Evolutionary conservation across 1,284 basidiomycete genomes (phyloP), one percentile per base, ranked within the genome.

Genomic region (Irpex sp.): DNA sequence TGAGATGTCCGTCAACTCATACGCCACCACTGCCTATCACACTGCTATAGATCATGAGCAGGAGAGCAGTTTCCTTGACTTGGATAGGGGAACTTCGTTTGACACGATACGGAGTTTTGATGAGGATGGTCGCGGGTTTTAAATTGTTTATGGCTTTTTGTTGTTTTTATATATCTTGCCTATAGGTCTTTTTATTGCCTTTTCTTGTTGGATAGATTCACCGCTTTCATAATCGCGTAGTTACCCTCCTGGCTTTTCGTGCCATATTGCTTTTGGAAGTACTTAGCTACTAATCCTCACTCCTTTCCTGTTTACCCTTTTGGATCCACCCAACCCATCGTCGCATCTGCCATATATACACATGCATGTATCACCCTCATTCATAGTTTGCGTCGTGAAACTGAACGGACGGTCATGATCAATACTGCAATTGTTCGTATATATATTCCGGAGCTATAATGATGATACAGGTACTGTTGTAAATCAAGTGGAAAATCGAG

Each of bases 11-110:
- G 55, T 33, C 58, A 26, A 49, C 62, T 37, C 68, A 69, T 36
- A 57, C 65, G 39, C 39, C 59, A 35, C 63, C 63, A 15, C 53
- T 50, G 61, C 61, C 43, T 68, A 69, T 33, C 70, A 68, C 17
- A 63, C 64, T 43, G 39, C 39, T 3, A 15, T 11, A 43, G 39
- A 43, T 15, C 39, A 55, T 21, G 63, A 65, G 13, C 70, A 72
- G 53, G 76, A 78, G 63, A 75, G 75, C 65, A 90, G 86, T 72
- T 90, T 90, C 74, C 77, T 90, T 57, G 87, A 90, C 69, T 76
- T 90, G 66, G 84, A 75, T 26, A 67, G 80, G 46, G 75, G 77
- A 33, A 78, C 84, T 65, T 89, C 87, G 15, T 84, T 90, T 68
- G 88, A 90, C 69, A 84, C 83, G 17, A 71, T 79, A 55, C 78